Evolutionary conservation across 257 asterid genomes (phyloP).

Genomic region (Gynochthodes officinalis): DNA sequence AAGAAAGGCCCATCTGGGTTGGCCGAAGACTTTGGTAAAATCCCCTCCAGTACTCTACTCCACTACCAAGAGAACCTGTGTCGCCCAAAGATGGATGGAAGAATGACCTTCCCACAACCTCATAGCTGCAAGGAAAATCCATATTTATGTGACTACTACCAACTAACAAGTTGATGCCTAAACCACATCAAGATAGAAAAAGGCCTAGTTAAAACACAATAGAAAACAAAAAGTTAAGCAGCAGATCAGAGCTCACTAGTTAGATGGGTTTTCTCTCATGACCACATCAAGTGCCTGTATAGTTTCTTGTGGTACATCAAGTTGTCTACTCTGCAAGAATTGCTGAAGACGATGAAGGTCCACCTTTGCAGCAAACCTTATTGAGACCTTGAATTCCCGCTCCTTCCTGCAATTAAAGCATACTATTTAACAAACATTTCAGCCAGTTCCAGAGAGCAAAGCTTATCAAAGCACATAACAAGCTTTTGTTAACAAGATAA

Average conservation of each 20-base stretch:
- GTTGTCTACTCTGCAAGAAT: slow-evolving; percentile 46
- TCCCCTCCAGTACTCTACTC: slow-evolving; percentile 71
- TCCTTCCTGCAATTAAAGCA: slow-evolving; percentile 47
- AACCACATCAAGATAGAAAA: neutral
- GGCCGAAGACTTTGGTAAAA: slow-evolving; percentile 85
- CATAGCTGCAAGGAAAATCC: slow-evolving; percentile 38
- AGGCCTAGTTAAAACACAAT: neutral
- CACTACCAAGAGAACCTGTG: slow-evolving; percentile 47
- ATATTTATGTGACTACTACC: neutral
- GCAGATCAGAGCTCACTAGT: slow-evolving; percentile 17
- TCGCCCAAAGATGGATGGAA: slow-evolving; percentile 37
- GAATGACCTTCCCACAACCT: slow-evolving; percentile 75
- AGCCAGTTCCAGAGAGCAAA: neutral
- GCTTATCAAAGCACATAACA: no score
- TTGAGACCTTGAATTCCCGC: slow-evolving; percentile 48
- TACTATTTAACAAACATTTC: neutral
- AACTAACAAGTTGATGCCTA: neutral
- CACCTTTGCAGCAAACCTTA: slow-evolving; percentile 60
- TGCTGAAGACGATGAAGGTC: slow-evolving; percentile 52
- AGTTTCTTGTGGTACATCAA: slow-evolving; percentile 66
- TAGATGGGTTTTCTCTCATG: slow-evolving; percentile 56
- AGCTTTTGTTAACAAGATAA: neutral
- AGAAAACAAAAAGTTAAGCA: neutral
- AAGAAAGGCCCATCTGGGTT: slow-evolving; percentile 85
- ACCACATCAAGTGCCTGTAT: slow-evolving; percentile 79